Base-by-base conservation (phyloP, 2,329 filamentous ascomycete species). In the Blumeriella jaapii region DNA sequence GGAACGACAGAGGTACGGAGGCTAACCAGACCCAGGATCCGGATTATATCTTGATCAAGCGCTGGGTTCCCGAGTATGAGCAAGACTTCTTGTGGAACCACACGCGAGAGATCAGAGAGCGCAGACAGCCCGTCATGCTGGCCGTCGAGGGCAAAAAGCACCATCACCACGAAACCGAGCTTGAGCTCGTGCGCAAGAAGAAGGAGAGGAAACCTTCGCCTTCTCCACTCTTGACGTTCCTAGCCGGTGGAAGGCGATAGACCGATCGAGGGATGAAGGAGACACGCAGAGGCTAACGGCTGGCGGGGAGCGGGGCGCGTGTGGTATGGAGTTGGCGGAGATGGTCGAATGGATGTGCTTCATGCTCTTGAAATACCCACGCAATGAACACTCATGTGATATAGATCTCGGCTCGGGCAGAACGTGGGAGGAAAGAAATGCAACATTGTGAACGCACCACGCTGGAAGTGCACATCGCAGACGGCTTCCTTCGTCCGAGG, bases 41-140 rank as follows among this genome's bases (percentile, higher is more conserved):
- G 12, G 74, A 80, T 29, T 86, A 74, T 48, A 63, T 86, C 36
- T 58, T 87, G 40, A 80, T 86, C 59, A 82, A 80, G 58, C 67
- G 74, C 37, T 82, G 74, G 73, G 74, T 86, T 33, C 70, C 73
- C 3, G 75, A 84, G 47, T 69, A 71, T 42, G 71, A 84, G 53
- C 81, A 84, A 51, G 71, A 83, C 39, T 62, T 74, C 38, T 68
- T 85, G 31, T 87, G 82, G 68, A 68, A 72, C 27, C 79, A 86
- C 58, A 84, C 81, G 3, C 67, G 67, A 42, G 61, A 67, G 27
- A 55, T 83, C 43, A 40, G 54, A 8, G 54, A 56, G 31, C 39
- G 45, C 10, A 40, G 53, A 34, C 27, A 40, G 20, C 40, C 42
- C 7, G 23, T 49, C 2, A 13, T 53, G 23, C 12, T 52, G 4